Conservation (phyloP, 176 grass and related monocot species). For the Lolium perenne region DNA sequence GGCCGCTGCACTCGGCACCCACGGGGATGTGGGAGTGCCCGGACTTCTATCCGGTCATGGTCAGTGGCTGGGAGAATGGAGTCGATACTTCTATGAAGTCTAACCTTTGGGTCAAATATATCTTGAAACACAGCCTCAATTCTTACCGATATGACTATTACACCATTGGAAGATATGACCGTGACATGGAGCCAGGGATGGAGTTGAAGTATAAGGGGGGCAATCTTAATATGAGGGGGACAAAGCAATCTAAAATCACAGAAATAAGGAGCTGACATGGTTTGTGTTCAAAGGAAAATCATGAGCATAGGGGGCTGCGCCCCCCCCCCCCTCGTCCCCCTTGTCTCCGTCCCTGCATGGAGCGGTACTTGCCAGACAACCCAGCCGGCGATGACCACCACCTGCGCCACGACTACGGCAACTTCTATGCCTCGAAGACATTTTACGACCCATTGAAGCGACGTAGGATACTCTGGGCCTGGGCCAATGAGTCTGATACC, state of each 20-base stretch:
- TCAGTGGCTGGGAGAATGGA: not conserved
- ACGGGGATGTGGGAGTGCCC: constrained; percentile 95
- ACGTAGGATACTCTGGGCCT: constrained; percentile 69
- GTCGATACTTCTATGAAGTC: not conserved
- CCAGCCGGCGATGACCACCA: constrained; percentile 43
- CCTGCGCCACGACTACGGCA: too few relatives aligned
- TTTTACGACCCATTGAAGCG: too few relatives aligned
- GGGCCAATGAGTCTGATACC: constrained; percentile 77
- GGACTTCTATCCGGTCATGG: constrained; percentile 70
- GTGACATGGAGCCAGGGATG: too few relatives aligned
- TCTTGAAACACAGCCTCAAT: constrained; percentile 29
- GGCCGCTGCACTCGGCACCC: constrained; percentile 62
- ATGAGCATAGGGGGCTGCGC: too few relatives aligned
- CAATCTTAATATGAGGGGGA: too few relatives aligned
- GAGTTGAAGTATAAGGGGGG: too few relatives aligned
- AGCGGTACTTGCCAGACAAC: constrained; percentile 58
- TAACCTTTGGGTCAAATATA: not conserved
- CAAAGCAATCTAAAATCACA: too few relatives aligned
- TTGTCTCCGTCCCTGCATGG: too few relatives aligned
- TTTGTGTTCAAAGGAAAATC: too few relatives aligned
- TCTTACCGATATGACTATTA: not conserved
- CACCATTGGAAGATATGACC: not conserved
- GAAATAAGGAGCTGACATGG: too few relatives aligned
- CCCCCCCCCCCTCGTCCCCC: too few relatives aligned
- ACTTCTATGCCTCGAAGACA: constrained; percentile 32